Evolutionary conservation across 371 early-diverging fungal genomes (phyloP).

Genomic region (Mortierella sp.): DNA sequence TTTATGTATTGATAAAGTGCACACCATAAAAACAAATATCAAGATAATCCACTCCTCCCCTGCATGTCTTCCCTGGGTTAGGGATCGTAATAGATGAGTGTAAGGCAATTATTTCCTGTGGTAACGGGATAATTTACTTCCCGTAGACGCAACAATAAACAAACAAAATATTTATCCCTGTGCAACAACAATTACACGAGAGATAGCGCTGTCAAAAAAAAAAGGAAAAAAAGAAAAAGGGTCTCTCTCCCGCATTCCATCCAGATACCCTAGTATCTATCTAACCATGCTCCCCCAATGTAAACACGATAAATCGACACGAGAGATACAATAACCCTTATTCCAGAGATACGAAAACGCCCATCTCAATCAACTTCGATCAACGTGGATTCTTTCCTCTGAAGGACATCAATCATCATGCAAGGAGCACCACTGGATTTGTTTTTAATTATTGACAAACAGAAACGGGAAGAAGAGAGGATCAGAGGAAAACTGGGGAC

Average conservation of each 20-base stretch:
- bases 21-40: background rate
- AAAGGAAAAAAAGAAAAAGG: background rate
- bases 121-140: constrained; percentile 2
- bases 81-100: background rate
- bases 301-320: no score
- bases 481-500: no score
- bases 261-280: no score
- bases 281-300: no score
- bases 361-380: background rate
- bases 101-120: background rate
- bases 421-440: background rate
- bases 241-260: background rate
- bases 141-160: background rate
- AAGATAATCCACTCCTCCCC: background rate
- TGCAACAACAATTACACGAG: background rate
- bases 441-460: no score
- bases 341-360: background rate
- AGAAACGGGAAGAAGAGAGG: no score
- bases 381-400: background rate
- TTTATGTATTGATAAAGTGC: background rate
- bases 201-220: background rate
- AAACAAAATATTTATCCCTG: background rate
- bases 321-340: no score
- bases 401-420: background rate
- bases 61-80: background rate